Conservation (phyloP, 2,329 filamentous ascomycete genomes). For the Curvularia spicifera region DNA sequence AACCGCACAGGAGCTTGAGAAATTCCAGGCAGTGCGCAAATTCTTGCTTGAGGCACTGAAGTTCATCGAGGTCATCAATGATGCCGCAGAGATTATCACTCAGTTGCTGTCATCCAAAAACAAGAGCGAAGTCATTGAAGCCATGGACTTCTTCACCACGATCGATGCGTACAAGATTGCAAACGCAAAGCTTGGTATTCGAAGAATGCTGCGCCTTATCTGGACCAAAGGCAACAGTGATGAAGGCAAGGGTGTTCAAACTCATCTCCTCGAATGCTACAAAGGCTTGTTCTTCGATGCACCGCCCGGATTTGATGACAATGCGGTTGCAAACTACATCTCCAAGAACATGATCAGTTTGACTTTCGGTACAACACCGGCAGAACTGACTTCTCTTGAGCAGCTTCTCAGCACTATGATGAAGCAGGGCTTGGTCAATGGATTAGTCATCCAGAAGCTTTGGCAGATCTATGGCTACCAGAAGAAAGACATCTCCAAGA, state of each 20-base stretch:
- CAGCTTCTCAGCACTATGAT: constrained; percentile 97
- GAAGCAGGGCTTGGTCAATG: constrained; percentile 85
- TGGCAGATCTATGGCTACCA: constrained; percentile 98
- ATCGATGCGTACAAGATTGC: constrained; percentile 96
- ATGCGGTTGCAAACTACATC: constrained; percentile 93
- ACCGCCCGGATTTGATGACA: constrained; percentile 82
- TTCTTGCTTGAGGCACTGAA: constrained; percentile 93
- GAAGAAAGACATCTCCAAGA: constrained; percentile 84
- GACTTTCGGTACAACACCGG: constrained; percentile 92
- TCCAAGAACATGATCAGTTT: constrained; percentile 99
- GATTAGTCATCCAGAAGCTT: constrained; percentile 85
- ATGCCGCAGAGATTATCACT: constrained; percentile 78
- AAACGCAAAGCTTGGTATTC: constrained; percentile 88
- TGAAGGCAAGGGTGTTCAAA: constrained; percentile 97
- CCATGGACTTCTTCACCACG: constrained; percentile 97
- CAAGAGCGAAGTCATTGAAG: constrained; percentile 98
- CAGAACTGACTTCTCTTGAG: constrained; percentile 92
- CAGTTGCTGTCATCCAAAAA: constrained; percentile 93
- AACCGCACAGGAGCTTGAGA: constrained; percentile 85
- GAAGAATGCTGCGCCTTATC: constrained; percentile 93
- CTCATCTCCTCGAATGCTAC: constrained; percentile 96
- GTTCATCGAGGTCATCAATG: constrained; percentile 91
- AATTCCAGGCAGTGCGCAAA: constrained; percentile 83
- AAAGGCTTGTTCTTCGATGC: constrained; percentile 95
- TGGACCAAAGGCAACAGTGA: constrained; percentile 99